Evolutionary conservation across 805 yeast genomes (phyloP).

Genomic region (Brettanomyces nanus): DNA sequence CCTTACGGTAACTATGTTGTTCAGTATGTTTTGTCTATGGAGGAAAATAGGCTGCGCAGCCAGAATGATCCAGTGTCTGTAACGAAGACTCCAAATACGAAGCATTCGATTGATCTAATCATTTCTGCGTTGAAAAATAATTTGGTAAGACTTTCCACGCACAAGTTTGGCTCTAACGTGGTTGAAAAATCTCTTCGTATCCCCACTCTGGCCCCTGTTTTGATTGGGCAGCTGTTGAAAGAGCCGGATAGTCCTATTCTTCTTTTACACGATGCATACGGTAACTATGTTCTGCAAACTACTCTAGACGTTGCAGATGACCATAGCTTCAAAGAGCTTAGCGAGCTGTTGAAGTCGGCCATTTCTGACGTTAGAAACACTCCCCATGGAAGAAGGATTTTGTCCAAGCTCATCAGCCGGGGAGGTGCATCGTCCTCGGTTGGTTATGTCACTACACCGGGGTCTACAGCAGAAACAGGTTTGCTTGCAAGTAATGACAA

Average conservation of each 20-base stretch:
- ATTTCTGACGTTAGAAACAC: slow-evolving; percentile 76
- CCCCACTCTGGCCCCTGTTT: slow-evolving; percentile 34
- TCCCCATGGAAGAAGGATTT: slow-evolving; percentile 92
- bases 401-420: slow-evolving; percentile 44
- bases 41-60: slow-evolving; percentile 25
- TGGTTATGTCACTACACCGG: too few species aligned
- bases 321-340: slow-evolving; percentile 44
- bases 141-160: slow-evolving; percentile 38
- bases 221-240: slow-evolving; percentile 35
- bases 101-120: slow-evolving; percentile 22
- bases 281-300: slow-evolving; percentile 53
- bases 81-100: slow-evolving; percentile 21
- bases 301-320: slow-evolving; percentile 47
- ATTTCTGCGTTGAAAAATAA: slow-evolving; percentile 22
- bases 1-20: slow-evolving; percentile 97
- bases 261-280: slow-evolving; percentile 49
- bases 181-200: slow-evolving; percentile 49
- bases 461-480: too few species aligned
- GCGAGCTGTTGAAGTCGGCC: slow-evolving; percentile 60
- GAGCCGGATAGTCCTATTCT: slow-evolving; percentile 28
- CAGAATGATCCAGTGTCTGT: slow-evolving; percentile 19
- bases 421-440: slow-evolving; percentile 18
- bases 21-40: slow-evolving; percentile 66
- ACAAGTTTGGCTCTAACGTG: slow-evolving; percentile 54
- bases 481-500: background rate